Conservation (phyloP, 495 filamentous ascomycete species). For the Hypoxylon perforatum region DNA sequence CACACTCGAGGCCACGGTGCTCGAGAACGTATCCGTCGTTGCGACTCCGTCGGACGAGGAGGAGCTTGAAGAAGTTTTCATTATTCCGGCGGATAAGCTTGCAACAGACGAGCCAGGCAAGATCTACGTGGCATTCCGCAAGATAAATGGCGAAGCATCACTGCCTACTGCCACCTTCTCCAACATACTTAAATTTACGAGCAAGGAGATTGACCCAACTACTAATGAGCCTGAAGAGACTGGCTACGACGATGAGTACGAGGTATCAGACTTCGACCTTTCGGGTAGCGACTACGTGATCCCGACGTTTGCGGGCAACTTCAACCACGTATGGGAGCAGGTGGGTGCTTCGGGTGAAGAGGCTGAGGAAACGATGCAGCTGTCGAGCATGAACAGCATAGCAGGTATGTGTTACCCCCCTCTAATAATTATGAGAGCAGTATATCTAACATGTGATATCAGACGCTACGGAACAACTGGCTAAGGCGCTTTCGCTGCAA, state of each 20-base stretch:
- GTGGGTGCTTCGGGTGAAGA: conserved; percentile 89
- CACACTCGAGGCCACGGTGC: conserved; percentile 87
- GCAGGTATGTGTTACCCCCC: conserved; percentile 70
- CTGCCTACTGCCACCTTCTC: conserved; percentile 84
- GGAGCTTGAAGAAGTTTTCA: conserved; percentile 88
- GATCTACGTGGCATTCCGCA: conserved; percentile 95
- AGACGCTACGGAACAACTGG: conserved; percentile 95
- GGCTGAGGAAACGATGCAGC: conserved; percentile 88
- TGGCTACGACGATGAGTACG: conserved; percentile 97
- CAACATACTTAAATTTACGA: conserved; percentile 95
- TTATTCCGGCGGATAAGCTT: conserved; percentile 86
- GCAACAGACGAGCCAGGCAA: conserved; percentile 85
- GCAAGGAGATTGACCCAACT: conserved; percentile 96
- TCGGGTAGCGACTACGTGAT: conserved; percentile 92
- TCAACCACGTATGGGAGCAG: conserved; percentile 97
- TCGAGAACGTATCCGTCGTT: conserved; percentile 90
- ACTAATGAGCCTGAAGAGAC: conserved; percentile 90
- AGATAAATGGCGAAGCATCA: conserved; percentile 73
- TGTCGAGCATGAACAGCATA: conserved; percentile 91
- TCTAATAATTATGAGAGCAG: background rate
- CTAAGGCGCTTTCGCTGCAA: conserved; percentile 87
- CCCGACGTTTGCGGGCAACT: conserved; percentile 92
- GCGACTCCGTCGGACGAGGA: conserved; percentile 88
- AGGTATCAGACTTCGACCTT: conserved; percentile 94
- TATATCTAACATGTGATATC: conserved; percentile 52